Conservation (phyloP, 2,329 filamentous ascomycete species). For the Colletotrichum lupini region DNA sequence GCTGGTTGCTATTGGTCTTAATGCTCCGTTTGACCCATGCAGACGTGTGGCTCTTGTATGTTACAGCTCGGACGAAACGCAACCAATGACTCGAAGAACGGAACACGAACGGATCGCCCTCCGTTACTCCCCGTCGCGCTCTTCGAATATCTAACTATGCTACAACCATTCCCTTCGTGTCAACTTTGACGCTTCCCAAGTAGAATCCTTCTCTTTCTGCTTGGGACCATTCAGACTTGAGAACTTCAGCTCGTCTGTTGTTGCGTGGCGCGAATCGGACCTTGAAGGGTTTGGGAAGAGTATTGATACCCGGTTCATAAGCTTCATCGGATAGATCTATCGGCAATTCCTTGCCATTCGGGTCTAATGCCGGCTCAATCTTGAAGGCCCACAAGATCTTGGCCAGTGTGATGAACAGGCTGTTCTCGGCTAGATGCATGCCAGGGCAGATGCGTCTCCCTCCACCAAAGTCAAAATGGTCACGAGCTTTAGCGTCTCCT, state of each 20-base stretch:
- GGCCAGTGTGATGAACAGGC: conserved; percentile 55
- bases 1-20: neutral
- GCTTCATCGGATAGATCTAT: neutral
- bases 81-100: neutral
- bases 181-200: neutral
- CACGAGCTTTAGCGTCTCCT: conserved; percentile 21
- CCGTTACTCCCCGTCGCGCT: neutral
- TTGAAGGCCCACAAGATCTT: conserved; percentile 66
- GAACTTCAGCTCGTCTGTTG: neutral
- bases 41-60: neutral
- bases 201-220: neutral
- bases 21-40: neutral
- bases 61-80: neutral
- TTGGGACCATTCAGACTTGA: neutral
- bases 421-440: conserved; percentile 61
- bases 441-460: conserved; percentile 53
- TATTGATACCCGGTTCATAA: neutral
- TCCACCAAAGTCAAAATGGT: conserved; percentile 48
- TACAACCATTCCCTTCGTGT: neutral
- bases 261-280: conserved; percentile 11
- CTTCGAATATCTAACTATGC: neutral
- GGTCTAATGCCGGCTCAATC: conserved; percentile 39
- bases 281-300: neutral
- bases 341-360: neutral
- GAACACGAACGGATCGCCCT: neutral